phyloP scores from a whole-genome alignment of 1,284 basidiomycete genomes.

The Leccinum proximum region DNA sequence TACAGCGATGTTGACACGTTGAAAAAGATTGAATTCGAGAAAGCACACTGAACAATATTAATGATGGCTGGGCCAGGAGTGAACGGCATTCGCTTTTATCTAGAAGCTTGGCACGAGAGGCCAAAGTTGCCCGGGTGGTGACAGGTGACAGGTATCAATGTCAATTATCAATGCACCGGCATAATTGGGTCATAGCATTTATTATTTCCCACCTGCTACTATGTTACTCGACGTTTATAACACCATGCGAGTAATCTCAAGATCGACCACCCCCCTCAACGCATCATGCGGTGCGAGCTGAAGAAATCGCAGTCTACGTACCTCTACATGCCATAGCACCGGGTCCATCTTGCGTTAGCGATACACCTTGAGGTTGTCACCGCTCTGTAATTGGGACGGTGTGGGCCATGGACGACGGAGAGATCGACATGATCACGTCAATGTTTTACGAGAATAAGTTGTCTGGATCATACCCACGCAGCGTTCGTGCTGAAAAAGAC shows the following conservation, averaged over 20 bases:
- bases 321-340: neutral
- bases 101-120: neutral
- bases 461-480: too few relatives aligned
- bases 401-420: neutral
- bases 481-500: neutral
- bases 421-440: neutral
- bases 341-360: neutral
- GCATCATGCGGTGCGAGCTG: neutral
- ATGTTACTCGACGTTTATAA: too few relatives aligned
- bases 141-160: neutral
- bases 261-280: too few relatives aligned
- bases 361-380: neutral
- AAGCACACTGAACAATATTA: conserved; percentile 4
- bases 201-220: too few relatives aligned
- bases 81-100: conserved; percentile 3
- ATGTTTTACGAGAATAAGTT: too few relatives aligned
- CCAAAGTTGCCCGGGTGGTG: conserved; percentile 1
- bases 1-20: neutral
- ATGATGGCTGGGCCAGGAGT: neutral
- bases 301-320: neutral
- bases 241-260: too few relatives aligned
- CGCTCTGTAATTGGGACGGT: neutral
- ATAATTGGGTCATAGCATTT: too few relatives aligned
- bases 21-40: conserved; percentile 12
- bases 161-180: neutral